phyloP scores from a whole-genome alignment of 441 rosid species.

The Geranium incanum region DNA sequence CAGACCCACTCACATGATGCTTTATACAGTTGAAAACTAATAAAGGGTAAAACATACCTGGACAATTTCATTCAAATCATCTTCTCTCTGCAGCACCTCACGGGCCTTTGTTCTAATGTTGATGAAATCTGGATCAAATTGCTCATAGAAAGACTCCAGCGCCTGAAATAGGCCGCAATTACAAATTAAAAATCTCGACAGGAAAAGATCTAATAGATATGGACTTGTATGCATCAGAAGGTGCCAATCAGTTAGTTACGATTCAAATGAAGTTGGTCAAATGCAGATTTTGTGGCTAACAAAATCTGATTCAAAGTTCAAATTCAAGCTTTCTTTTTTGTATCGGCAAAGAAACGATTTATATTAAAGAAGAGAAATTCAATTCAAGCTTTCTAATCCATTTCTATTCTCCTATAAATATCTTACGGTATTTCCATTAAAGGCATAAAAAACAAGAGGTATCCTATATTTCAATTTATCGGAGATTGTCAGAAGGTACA shows the following conservation, averaged over 20 bases:
- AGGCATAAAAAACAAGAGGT: too few relatives aligned
- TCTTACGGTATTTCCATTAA: too few relatives aligned
- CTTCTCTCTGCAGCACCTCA: slow-evolving; percentile 98
- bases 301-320: too few relatives aligned
- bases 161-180: slow-evolving; percentile 44
- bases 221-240: background rate
- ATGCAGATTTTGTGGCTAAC: too few relatives aligned
- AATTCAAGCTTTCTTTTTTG: too few relatives aligned
- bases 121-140: slow-evolving; percentile 93
- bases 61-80: slow-evolving; percentile 97
- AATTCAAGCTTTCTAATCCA: too few relatives aligned
- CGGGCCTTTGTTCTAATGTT: slow-evolving; percentile 95
- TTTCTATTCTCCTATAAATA: too few relatives aligned
- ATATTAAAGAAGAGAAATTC: too few relatives aligned
- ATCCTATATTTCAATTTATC: too few relatives aligned
- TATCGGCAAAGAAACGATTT: too few relatives aligned
- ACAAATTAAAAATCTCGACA: background rate
- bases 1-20: background rate
- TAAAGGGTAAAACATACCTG: slow-evolving; percentile 42
- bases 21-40: background rate
- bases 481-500: background rate
- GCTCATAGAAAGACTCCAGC: slow-evolving; percentile 89
- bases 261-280: too few relatives aligned
- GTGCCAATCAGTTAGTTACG: too few relatives aligned
- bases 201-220: background rate